These are phyloP conservation scores for Ophiostoma piceae DNA, from an alignment of 2,329 filamentous ascomycete species.

Conservation along the genomic window DNA sequence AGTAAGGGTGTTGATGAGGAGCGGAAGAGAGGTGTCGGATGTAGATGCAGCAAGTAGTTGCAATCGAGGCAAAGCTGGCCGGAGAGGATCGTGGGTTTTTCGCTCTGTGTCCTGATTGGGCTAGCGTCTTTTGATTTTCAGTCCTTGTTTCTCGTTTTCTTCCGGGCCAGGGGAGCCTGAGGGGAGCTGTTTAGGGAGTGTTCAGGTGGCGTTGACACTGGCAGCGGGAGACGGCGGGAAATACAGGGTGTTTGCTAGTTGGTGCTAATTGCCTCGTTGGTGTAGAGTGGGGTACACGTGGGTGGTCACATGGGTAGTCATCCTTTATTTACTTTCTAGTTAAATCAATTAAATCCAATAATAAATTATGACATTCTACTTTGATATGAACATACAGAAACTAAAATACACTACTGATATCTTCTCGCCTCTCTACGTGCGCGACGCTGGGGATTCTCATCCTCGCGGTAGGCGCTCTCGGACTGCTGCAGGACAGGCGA, in stretches of 20 bases:
- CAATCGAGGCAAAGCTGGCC: not conserved
- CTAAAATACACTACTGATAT: not conserved
- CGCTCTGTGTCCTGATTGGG: constrained; percentile 6
- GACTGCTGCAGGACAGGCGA: constrained; percentile 12
- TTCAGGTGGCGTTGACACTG: not conserved
- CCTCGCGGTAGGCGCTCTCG: not conserved
- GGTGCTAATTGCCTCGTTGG: constrained; percentile 12
- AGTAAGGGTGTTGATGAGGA: not conserved
- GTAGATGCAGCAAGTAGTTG: too few species aligned
- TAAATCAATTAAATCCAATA: not conserved
- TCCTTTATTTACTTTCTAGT: not conserved
- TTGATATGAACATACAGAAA: not conserved
- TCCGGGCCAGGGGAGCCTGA: not conserved
- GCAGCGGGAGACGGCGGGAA: not conserved
- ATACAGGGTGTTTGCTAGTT: not conserved
- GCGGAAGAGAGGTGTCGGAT: not conserved
- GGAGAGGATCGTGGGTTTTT: constrained; percentile 17
- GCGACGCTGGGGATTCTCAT: not conserved
- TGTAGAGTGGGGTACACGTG: not conserved
- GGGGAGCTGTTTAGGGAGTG: too few species aligned
- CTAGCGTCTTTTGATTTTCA: not conserved
- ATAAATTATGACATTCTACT: not conserved
- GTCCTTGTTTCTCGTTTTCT: not conserved
- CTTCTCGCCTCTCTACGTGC: not conserved
- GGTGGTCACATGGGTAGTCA: not conserved